These are phyloP conservation scores for Solanum chiquidenum DNA, from an alignment of 257 asterid genomes.

Conservation along the genomic window DNA sequence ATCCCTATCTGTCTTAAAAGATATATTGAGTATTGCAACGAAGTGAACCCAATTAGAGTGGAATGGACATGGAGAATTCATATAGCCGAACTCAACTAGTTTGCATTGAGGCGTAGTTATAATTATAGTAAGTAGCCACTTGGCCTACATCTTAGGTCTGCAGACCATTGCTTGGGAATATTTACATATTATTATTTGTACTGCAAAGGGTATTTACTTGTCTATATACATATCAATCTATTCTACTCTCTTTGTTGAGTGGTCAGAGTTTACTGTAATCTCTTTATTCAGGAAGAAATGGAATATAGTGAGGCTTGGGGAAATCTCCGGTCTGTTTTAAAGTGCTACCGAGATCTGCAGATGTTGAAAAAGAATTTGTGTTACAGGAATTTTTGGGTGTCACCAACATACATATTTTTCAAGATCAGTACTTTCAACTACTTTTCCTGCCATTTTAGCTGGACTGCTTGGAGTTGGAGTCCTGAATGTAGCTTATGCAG, in stretches of 20 bases:
- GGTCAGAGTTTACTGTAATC: not conserved
- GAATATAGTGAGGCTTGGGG: not conserved
- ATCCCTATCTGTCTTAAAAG: not conserved
- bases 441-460: conserved; percentile 39
- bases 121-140: not conserved
- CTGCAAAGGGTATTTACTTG: not conserved
- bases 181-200: not conserved
- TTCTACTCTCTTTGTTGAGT: not conserved
- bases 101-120: not conserved
- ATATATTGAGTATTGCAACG: not conserved
- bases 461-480: conserved; percentile 68
- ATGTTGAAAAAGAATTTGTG: not conserved
- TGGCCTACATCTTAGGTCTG: not conserved
- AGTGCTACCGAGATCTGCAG: not conserved
- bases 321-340: not conserved
- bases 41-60: not conserved
- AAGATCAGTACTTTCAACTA: conserved; percentile 3
- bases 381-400: conserved; percentile 35
- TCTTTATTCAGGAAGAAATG: conserved; percentile 1
- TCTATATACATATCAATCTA: not conserved
- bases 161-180: not conserved
- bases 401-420: not conserved
- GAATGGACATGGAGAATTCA: not conserved
- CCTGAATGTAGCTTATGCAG: conserved; percentile 53
- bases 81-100: not conserved